phyloP scores from a whole-genome alignment of 148 eudicot species.

The Nyssa sinensis region DNA sequence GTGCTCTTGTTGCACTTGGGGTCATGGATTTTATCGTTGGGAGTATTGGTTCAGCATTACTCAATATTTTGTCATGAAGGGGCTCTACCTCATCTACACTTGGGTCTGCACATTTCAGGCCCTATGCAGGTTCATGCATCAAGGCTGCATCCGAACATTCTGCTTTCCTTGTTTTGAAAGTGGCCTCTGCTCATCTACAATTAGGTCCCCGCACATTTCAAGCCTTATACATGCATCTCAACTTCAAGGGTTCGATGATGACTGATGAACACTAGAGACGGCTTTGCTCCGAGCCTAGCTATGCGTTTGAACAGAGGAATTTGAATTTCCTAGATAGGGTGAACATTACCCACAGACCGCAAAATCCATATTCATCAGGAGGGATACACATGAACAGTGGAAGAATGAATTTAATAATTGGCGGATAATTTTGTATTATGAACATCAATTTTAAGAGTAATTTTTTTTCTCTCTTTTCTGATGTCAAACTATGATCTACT shows the following conservation, averaged over 20 bases:
- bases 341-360: not conserved
- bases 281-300: not conserved
- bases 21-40: no score
- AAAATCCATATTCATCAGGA: not conserved
- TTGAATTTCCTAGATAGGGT: not conserved
- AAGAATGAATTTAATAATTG: not conserved
- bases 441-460: no score
- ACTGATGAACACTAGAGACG: not conserved
- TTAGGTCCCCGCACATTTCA: no score
- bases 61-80: not conserved
- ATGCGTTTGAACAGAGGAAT: slow-evolving; percentile 10
- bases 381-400: not conserved
- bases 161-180: not conserved
- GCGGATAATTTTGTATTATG: no score
- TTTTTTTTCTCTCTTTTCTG: no score
- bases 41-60: no score
- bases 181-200: not conserved
- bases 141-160: slow-evolving; percentile 6
- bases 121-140: not conserved
- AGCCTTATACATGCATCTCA: no score
- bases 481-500: not conserved
- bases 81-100: slow-evolving; percentile 12
- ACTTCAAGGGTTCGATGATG: slow-evolving; percentile 12
- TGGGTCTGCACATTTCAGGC: slow-evolving; percentile 10
- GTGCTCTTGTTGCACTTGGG: no score